A percentile compares a stretch with the other conserved stretches of the same genome.
These are phyloP conservation scores for Simmondsia chinensis DNA, from an alignment of 148 eudicot genomes.

Conservation along the genomic window DNA sequence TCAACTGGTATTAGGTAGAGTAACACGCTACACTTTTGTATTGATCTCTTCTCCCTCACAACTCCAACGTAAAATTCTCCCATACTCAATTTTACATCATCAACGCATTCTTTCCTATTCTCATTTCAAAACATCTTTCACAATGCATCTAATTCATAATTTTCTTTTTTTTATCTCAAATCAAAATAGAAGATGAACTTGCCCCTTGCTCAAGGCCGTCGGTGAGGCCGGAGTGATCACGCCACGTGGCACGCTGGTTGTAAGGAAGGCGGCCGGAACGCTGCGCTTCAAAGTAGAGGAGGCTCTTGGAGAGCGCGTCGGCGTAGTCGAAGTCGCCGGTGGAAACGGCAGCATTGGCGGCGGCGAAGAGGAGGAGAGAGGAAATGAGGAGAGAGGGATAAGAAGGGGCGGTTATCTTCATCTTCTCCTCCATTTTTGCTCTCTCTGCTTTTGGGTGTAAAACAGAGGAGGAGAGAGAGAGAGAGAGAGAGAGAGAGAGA, in stretches of 20 bases:
- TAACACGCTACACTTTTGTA: too few species aligned
- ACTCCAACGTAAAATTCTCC: too few species aligned
- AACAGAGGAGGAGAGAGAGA: neutral
- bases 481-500: neutral
- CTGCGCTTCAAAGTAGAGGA: constrained; percentile 65
- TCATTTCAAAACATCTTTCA: too few species aligned
- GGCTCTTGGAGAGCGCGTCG: constrained; percentile 49
- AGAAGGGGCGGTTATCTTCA: neutral
- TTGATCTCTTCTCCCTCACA: too few species aligned
- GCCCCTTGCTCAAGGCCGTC: constrained; percentile 77
- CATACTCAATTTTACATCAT: too few species aligned
- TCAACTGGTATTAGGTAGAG: too few species aligned
- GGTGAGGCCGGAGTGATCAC: constrained; percentile 61
- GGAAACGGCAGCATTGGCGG: constrained; percentile 2
- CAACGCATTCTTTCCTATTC: too few species aligned
- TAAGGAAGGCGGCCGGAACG: constrained; percentile 73
- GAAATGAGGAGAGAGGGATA: neutral
- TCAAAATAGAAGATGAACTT: too few species aligned
- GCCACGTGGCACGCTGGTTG: constrained; percentile 66
- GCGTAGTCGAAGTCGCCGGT: constrained; percentile 27
- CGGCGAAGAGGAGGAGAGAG: neutral
- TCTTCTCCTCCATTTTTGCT: too few species aligned
- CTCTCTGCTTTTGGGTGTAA: neutral
- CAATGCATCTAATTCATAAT: too few species aligned
- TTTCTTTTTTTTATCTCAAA: too few species aligned